Percentiles rank a stretch among this genome's conserved stretches.
Conservation (phyloP, 2,329 filamentous ascomycete species). For the Xylaria sp. region DNA sequence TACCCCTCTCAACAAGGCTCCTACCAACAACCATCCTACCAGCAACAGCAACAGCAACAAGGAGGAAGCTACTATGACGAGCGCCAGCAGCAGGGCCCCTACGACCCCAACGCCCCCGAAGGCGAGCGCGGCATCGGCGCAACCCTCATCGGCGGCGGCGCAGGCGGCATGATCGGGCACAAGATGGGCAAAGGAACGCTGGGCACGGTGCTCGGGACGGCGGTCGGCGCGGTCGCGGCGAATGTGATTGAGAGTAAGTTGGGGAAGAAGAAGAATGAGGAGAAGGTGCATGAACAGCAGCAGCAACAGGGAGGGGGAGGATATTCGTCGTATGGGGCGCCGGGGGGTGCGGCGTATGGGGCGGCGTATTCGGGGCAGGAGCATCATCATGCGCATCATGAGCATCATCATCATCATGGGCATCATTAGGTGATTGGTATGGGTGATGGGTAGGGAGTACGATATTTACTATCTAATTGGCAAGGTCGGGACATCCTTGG, state of each 20-base stretch:
- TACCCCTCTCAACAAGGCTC: constrained; percentile 21
- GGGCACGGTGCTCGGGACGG: constrained; percentile 46
- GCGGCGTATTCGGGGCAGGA: background rate
- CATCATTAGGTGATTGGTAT: no score
- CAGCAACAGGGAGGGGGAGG: background rate
- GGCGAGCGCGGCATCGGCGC: constrained; percentile 53
- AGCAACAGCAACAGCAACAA: constrained; percentile 10
- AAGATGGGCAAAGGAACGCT: constrained; percentile 50
- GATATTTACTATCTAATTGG: no score
- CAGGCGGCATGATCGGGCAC: constrained; percentile 49
- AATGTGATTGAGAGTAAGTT: constrained; percentile 46
- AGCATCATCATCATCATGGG: no score
- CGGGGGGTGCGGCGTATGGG: no score
- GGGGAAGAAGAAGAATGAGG: constrained; percentile 27
- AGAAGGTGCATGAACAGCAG: constrained; percentile 25
- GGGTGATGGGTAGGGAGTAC: no score
- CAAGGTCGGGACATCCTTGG: no score
- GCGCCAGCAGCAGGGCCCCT: background rate
- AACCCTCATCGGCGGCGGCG: constrained; percentile 47
- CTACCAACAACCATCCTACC: constrained; percentile 23
- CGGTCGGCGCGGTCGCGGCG: constrained; percentile 51
- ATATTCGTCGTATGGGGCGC: background rate
- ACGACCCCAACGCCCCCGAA: constrained; percentile 23
- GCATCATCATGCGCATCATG: background rate
- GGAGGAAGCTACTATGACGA: background rate